These are phyloP conservation scores for Volvariella surrecta DNA, from an alignment of 1,284 basidiomycete genomes.

Conservation along the genomic window DNA sequence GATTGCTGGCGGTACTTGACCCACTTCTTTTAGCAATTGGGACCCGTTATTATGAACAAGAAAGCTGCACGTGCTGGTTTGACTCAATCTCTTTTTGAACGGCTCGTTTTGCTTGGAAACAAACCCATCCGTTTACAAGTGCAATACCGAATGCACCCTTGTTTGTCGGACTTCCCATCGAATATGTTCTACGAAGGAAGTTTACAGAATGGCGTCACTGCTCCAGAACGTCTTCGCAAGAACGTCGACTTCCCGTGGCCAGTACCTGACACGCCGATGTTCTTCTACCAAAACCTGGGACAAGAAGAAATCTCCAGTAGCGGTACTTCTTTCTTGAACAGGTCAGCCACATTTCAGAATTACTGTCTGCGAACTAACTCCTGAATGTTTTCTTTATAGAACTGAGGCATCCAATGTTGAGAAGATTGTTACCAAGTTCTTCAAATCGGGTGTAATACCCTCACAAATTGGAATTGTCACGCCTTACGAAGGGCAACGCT, in stretches of 20 bases:
- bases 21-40: slow-evolving; percentile 65
- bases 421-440: slow-evolving; percentile 99
- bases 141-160: slow-evolving; percentile 99
- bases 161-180: slow-evolving; percentile 97
- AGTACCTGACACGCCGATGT: slow-evolving; percentile 96
- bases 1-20: slow-evolving; percentile 1
- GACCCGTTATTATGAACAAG: slow-evolving; percentile 99
- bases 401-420: slow-evolving; percentile 99
- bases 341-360: slow-evolving; percentile 35
- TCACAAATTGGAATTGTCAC: slow-evolving; percentile 97
- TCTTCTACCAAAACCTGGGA: slow-evolving; percentile 98
- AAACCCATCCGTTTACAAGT: slow-evolving; percentile 97
- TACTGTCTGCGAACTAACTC: too few species aligned
- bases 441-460: slow-evolving; percentile 96
- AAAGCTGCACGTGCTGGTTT: slow-evolving; percentile 96
- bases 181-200: slow-evolving; percentile 99
- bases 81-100: slow-evolving; percentile 96
- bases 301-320: slow-evolving; percentile 99
- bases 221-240: slow-evolving; percentile 93
- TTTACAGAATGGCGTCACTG: slow-evolving; percentile 97
- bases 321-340: slow-evolving; percentile 97
- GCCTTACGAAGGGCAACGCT: slow-evolving; percentile 98
- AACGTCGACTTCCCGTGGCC: slow-evolving; percentile 99
- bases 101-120: slow-evolving; percentile 92
- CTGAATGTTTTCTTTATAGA: too few species aligned